These are phyloP conservation scores for Rhexocercosporidium sp. DNA, from an alignment of 2,329 filamentous ascomycete species.

Conservation along the genomic window DNA sequence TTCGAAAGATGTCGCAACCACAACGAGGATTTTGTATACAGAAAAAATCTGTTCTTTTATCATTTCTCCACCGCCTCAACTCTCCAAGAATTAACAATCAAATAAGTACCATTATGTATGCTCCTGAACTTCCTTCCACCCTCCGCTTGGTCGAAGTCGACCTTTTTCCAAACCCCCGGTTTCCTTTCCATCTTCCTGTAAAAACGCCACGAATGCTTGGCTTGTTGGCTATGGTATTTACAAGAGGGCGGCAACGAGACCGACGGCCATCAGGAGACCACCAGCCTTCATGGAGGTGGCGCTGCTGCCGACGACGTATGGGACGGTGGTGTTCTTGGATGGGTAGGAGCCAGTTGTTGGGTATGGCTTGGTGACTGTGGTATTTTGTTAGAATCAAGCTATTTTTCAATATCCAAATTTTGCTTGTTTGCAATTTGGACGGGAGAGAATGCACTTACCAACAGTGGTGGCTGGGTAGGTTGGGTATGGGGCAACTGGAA, in stretches of 20 bases:
- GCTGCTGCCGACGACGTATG: conserved; percentile 26
- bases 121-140: background rate
- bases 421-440: background rate
- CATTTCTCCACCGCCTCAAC: background rate
- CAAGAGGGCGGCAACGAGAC: conserved; percentile 34
- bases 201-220: background rate
- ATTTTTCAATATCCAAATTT: background rate
- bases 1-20: background rate
- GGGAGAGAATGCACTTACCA: background rate
- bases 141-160: background rate
- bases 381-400: background rate
- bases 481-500: conserved; percentile 16
- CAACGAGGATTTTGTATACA: background rate
- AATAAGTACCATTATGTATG: background rate
- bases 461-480: conserved; percentile 11
- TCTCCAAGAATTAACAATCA: background rate
- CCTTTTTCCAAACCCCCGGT: background rate
- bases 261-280: conserved; percentile 33
- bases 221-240: conserved; percentile 18
- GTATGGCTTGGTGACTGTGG: conserved; percentile 15
- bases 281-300: conserved; percentile 31
- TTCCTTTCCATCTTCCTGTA: background rate
- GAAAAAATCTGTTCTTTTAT: conserved; percentile 3
- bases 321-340: conserved; percentile 16
- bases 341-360: conserved; percentile 11